Evolutionary conservation across 1,139 yeast species (phyloP), one percentile per base, ranked within the genome.

Genomic region (Zygoascus hellenicus): DNA sequence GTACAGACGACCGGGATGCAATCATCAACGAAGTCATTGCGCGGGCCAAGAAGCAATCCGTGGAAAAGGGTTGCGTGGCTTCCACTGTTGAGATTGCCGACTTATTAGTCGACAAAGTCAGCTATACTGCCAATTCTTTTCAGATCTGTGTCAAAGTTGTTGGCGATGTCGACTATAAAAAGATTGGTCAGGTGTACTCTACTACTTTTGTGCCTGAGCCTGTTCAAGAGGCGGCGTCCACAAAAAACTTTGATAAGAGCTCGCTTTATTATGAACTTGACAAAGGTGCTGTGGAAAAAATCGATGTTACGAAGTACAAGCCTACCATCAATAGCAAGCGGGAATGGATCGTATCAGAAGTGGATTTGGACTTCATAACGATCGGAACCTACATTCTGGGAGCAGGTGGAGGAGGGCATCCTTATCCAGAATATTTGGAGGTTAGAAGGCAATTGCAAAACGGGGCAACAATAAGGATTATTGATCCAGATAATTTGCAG

Each of bases 351-450:
- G 49, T 74, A 5, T 58, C 67, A 2, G 68, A 63, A 41, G 60
- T 60, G 1, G 78, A 74, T 54, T 54, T 74, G 40, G 75, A 72
- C 38, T 72, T 66, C 48, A 48, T 74, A 34, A 58, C 70, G 32
- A 59, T 70, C 36, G 78, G 78, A 2, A 59, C 70, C 38, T 74
- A 74, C 51, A 70, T 74, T 46, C 61, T 74, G 10, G 78, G 78
- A 1, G 70, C 75, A 55, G 78, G 77, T 5, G 78, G 78, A 15
- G 78, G 78, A 14, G 78, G 78, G 17, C 66, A 67, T 40, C 76
- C 78, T 14, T 70, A 73, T 51, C 62, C 74, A 4, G 61, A 60
- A 30, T 70, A 58, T 47, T 57, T 74, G 22, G 71, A 68, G 34
- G 58, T 66, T 0, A 61, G 69, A 43, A 64, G 68, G 45, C 53